phyloP scores from a whole-genome alignment of 805 yeast genomes.

The Yarrowia sp. region DNA sequence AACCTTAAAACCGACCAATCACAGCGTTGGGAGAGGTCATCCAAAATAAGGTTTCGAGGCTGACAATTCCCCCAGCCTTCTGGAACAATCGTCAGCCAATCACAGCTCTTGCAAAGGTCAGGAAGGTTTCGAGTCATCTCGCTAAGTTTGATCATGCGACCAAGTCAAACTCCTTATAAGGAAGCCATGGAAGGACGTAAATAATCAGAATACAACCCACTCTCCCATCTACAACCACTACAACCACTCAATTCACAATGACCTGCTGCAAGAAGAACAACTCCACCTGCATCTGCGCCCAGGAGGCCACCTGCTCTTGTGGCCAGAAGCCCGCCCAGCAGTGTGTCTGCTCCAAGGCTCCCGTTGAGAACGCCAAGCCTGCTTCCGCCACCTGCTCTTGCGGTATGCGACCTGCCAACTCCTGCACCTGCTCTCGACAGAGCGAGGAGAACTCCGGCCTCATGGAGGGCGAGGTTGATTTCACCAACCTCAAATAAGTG shows the following conservation, averaged over 20 bases:
- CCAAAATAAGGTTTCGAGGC: conserved; percentile 10
- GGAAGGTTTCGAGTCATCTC: conserved; percentile 1
- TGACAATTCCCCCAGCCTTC: neutral
- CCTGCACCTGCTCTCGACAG: conserved; percentile 56
- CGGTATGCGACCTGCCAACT: conserved; percentile 53
- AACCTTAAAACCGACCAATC: conserved; percentile 9
- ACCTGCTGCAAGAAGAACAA: conserved; percentile 46
- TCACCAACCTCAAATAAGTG: conserved; percentile 45
- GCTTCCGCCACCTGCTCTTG: conserved; percentile 53
- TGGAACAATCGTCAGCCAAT: neutral
- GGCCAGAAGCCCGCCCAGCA: conserved; percentile 58
- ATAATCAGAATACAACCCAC: conserved; percentile 9
- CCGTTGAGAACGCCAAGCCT: conserved; percentile 51
- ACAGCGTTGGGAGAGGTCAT: neutral
- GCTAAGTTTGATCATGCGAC: conserved; percentile 8
- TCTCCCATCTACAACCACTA: neutral
- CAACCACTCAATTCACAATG: conserved; percentile 34
- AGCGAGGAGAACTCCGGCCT: conserved; percentile 40
- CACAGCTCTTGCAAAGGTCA: neutral
- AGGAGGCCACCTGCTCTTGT: conserved; percentile 60
- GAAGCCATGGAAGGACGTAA: neutral
- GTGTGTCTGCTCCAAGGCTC: conserved; percentile 54
- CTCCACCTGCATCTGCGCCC: conserved; percentile 55
- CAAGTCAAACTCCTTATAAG: conserved; percentile 8
- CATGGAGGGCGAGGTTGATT: conserved; percentile 60